Percentiles rank a stretch among this genome's conserved stretches.
phyloP scores from a whole-genome alignment of 768 basidiomycete genomes.

The Pleurotus ostreatus region DNA sequence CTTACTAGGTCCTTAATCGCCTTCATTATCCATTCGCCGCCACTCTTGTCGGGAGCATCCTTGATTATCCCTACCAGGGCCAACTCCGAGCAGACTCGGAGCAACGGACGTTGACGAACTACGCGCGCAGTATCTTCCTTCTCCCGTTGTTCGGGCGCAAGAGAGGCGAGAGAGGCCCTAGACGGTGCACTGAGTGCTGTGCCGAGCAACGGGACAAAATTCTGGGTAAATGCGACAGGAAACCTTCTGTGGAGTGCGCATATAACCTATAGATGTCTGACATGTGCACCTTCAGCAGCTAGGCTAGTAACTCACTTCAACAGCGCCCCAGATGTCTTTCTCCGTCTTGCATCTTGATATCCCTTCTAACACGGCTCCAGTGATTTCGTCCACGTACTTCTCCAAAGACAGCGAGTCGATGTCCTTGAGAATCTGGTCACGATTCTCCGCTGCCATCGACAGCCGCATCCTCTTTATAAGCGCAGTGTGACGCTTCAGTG shows the following conservation, averaged over 20 bases:
- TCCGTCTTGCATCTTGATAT: conserved; percentile 86
- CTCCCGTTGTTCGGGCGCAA: conserved; percentile 79
- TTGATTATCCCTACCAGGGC: conserved; percentile 83
- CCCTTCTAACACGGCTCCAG: conserved; percentile 83
- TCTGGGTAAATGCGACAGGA: conserved; percentile 71
- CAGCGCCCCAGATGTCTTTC: conserved; percentile 86
- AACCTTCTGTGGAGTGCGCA: conserved; percentile 88
- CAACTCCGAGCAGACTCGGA: conserved; percentile 87
- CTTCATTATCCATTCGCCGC: conserved; percentile 89
- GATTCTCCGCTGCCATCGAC: conserved; percentile 77
- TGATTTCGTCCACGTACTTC: conserved; percentile 96
- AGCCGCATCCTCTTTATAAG: conserved; percentile 91
- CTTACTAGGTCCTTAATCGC: conserved; percentile 79
- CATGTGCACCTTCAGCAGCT: conserved; percentile 1
- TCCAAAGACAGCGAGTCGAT: conserved; percentile 86
- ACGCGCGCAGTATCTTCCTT: conserved; percentile 86
- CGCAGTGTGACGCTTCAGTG: conserved; percentile 92
- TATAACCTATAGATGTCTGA: conserved; percentile 56
- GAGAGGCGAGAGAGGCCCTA: conserved; percentile 46
- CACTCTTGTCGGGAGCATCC: conserved; percentile 66
- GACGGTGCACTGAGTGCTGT: conserved; percentile 57
- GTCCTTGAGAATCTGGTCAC: conserved; percentile 88
- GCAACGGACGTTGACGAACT: conserved; percentile 74
- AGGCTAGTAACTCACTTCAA: conserved; percentile 60
- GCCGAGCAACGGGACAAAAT: conserved; percentile 57